phyloP scores from a whole-genome alignment of 2,329 filamentous ascomycete species.

The Dactylella cylindrospora region DNA sequence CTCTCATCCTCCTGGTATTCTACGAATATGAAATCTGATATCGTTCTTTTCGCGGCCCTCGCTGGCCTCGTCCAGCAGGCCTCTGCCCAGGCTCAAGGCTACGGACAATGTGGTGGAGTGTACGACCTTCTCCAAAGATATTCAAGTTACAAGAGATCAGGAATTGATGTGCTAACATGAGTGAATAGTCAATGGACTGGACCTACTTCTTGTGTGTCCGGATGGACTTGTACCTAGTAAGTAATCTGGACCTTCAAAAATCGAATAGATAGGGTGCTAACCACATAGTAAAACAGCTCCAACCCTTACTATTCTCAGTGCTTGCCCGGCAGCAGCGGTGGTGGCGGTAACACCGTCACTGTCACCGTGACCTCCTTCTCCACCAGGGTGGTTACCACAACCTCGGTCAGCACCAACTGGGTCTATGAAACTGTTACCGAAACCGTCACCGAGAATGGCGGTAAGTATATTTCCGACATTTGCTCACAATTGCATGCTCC shows the following conservation, averaged over 20 bases:
- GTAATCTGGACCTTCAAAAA: not conserved
- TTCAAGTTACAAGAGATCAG: not conserved
- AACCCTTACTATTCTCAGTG: conserved; percentile 44
- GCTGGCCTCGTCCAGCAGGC: conserved; percentile 31
- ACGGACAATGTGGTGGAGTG: conserved; percentile 41
- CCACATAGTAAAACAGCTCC: no score
- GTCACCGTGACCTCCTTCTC: no score
- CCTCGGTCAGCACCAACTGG: not conserved
- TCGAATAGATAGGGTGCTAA: not conserved
- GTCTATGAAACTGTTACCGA: not conserved
- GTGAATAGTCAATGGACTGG: conserved; percentile 22
- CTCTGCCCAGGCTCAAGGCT: conserved; percentile 27
- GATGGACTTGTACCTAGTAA: conserved; percentile 41
- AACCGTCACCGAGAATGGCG: conserved; percentile 12
- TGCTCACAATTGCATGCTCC: not conserved
- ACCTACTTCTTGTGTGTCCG: conserved; percentile 22
- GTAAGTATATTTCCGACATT: not conserved
- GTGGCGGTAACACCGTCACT: conserved; percentile 15
- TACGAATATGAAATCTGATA: conserved; percentile 40
- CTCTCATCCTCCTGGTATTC: conserved; percentile 18
- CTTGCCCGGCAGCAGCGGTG: conserved; percentile 27
- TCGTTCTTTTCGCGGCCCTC: conserved; percentile 29
- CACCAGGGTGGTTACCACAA: no score
- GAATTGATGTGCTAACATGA: not conserved
- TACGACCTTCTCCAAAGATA: conserved; percentile 7